Base-by-base conservation (phyloP, 2,329 filamentous ascomycete genomes). In the Bimuria novae-zelandiae region DNA sequence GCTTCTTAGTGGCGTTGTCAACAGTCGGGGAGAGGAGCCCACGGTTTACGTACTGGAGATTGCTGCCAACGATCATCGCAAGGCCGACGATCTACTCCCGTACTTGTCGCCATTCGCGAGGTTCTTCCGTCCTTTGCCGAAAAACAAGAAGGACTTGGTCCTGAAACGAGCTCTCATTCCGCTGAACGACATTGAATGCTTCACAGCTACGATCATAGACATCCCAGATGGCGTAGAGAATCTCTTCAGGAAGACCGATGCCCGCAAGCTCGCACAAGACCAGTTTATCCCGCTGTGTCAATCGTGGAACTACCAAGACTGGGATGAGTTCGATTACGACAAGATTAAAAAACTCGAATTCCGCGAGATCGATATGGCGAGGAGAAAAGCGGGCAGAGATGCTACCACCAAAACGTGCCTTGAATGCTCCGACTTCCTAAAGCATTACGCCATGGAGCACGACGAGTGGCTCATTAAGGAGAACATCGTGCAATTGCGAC, bases 401-500 rank as follows among this genome's bases (percentile, higher is more conserved):
- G 86, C 88, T n/a, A 81, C 88, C 52, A 79, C 81, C 21, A 85
- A 86, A 33, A 80, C 84, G 22, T 89, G 88, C 55, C 74, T 89
- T 19, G 75, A 80, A 32, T 99, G 94, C 67, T 84, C 87, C 0
- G 75, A 88, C 45, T 96, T 97, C 74, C 71, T 94, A 57, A 93
- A 95, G 75, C 94, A 99, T 72, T 97, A 94, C 70, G 89, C 92
- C 57, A 95, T 96, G 89, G 90, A 92, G 67, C 92, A 99, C 68
- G 91, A 97, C 69, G 90, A 97, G 75, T 97, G 93, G 92, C 82
- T 96, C 41, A 91, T 99, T 72, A 90, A 94, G 71, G 92, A 96
- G 71, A 92, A 95, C 64, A 97, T 99, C 63, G 84, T 87, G 12
- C 87, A 92, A 56, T 81, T 99, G 54, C 90, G 92, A 56, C 88